A percentile compares a stretch with the other conserved stretches of the same genome.
These are phyloP conservation scores for Mucor lusitanicus DNA, from an alignment of 371 early-diverging fungal species.

Conservation along the genomic window DNA sequence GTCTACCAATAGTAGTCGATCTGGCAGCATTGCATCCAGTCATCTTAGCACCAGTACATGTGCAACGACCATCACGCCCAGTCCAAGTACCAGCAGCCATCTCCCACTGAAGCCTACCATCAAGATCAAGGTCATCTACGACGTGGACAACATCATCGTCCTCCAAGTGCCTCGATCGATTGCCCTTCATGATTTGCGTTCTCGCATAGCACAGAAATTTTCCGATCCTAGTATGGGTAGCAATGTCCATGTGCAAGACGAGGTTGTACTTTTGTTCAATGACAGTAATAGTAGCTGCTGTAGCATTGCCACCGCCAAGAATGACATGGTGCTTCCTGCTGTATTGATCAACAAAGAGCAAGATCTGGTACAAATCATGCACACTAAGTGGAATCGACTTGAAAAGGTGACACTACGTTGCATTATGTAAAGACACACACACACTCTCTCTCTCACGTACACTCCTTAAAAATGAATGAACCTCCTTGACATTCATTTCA, in stretches of 20 bases:
- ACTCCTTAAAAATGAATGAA: constrained; percentile 1
- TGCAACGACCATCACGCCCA: background rate
- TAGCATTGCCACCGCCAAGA: constrained; percentile 16
- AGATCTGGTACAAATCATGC: constrained; percentile 26
- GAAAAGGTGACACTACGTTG: constrained; percentile 40
- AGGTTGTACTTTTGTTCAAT: constrained; percentile 22
- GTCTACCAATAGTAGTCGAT: background rate
- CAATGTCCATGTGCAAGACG: constrained; percentile 5
- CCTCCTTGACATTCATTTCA: constrained; percentile 1
- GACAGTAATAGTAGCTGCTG: constrained; percentile 21
- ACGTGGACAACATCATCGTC: constrained; percentile 38
- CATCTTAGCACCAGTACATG: background rate
- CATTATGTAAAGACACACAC: constrained; percentile 15
- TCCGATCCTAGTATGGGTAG: constrained; percentile 29
- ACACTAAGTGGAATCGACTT: constrained; percentile 29
- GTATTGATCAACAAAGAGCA: constrained; percentile 28
- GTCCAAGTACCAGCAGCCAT: background rate
- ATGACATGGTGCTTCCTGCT: constrained; percentile 6
- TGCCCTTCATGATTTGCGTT: constrained; percentile 21
- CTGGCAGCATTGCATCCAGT: constrained; percentile 1
- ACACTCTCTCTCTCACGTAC: background rate
- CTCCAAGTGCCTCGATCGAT: constrained; percentile 38
- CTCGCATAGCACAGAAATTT: constrained; percentile 36
- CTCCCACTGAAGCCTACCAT: constrained; percentile 17
- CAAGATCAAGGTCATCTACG: constrained; percentile 41